phyloP scores from a whole-genome alignment of 768 basidiomycete genomes.

The Megacollybia marginata region DNA sequence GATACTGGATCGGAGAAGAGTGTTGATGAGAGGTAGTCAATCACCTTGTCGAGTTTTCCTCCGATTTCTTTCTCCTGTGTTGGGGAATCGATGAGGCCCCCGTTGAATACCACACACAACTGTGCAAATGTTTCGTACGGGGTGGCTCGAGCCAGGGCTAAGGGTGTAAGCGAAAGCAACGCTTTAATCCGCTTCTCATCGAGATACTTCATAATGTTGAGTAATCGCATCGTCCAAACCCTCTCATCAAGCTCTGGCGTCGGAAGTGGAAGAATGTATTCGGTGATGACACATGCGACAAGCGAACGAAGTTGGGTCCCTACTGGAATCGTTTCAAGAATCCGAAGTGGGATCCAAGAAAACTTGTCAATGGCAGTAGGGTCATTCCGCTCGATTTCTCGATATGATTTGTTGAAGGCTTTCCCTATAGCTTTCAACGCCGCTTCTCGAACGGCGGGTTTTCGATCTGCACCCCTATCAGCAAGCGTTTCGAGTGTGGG shows the following conservation, averaged over 20 bases:
- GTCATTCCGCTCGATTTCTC: constrained; percentile 85
- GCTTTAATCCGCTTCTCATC: constrained; percentile 51
- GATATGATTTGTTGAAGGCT: constrained; percentile 75
- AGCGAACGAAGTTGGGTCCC: constrained; percentile 58
- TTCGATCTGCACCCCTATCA: constrained; percentile 77
- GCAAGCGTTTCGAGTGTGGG: constrained; percentile 56
- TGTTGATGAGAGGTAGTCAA: background rate
- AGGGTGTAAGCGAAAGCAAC: constrained; percentile 51
- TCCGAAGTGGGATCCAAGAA: constrained; percentile 82
- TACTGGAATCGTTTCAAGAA: constrained; percentile 51
- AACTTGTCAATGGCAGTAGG: constrained; percentile 69
- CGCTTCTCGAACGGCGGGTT: constrained; percentile 63
- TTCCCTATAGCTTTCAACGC: constrained; percentile 72
- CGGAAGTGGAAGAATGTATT: constrained; percentile 81
- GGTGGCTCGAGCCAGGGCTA: constrained; percentile 47
- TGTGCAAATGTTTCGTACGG: constrained; percentile 64
- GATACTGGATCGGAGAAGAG: constrained; percentile 55
- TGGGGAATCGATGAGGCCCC: constrained; percentile 78
- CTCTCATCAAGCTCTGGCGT: constrained; percentile 62
- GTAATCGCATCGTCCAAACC: constrained; percentile 79
- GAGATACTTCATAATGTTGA: constrained; percentile 65
- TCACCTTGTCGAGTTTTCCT: background rate
- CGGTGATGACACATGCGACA: constrained; percentile 61
- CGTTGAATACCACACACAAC: constrained; percentile 77
- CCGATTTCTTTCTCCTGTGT: constrained; percentile 53